Base-by-base conservation (phyloP, 1,284 basidiomycete genomes). In the Caloboletus inedulis region DNA sequence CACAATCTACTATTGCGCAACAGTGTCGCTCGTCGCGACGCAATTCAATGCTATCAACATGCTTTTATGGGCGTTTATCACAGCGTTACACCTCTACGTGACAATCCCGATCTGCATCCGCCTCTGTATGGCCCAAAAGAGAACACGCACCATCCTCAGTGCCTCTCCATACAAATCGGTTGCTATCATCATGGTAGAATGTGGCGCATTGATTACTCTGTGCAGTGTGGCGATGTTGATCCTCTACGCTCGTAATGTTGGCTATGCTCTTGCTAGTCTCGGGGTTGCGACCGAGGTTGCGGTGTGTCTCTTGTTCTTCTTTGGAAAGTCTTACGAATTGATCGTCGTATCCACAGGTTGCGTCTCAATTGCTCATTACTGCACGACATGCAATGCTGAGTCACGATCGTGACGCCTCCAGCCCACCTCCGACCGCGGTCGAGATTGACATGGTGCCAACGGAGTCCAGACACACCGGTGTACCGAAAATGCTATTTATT, bases 311-410 rank as follows among this genome's bases (percentile, higher is more conserved):
- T 6, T 27, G 3, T 23, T 19, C n/a, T 25, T 14, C 9, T 16
- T 25, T 21, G 3, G 3, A 18, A 14, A 27, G 6, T 18, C 10
- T 13, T 2, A 2, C 9, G 3, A 12, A 35, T 30, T 40, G 13
- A 51, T 33, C n/a, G 2, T 18, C 10, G 25, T 19, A 6, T 35
- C 14, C 19, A 3, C 18, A 65, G 60, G 43, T 61, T 10, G 19
- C 35, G 5, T 63, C 62, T n/a, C 64, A 61, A n/a, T 41, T 65
- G 6, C 58, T 63, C 21, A 45, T 65, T 21, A 65, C 54, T 3
- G 61, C 54, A 13, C 62, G 62, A 2, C 43, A 63, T 31, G 61
- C 37, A 2, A 19, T 61, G 46, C 0, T 40, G 25, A 55, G 18
- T 35, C 59, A 43, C 23, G 2, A 14, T 25, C 42, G 7, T 4